These are phyloP conservation scores for Leccinum variicolor DNA, from an alignment of 768 basidiomycete genomes.

Conservation along the genomic window DNA sequence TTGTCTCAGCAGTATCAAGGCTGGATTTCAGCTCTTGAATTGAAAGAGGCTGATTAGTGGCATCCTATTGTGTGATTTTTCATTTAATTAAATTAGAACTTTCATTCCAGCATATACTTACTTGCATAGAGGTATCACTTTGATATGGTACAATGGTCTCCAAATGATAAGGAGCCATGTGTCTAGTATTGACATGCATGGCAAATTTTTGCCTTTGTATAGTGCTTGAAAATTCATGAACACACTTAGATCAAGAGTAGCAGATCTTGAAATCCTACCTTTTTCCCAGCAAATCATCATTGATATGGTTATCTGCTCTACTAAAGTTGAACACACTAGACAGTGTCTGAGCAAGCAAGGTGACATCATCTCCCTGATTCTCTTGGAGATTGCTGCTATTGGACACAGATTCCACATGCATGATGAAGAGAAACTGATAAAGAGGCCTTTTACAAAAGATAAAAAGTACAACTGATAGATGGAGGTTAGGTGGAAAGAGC, in stretches of 20 bases:
- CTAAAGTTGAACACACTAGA: neutral
- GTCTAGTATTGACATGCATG: conserved; percentile 19
- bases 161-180: conserved; percentile 3
- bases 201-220: conserved; percentile 8
- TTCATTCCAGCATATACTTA: neutral
- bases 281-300: conserved; percentile 1
- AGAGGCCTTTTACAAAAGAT: neutral
- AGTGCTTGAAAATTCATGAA: neutral
- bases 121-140: neutral
- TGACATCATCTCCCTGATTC: neutral
- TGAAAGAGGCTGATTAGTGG: neutral
- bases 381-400: neutral
- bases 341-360: neutral
- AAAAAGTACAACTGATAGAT: neutral
- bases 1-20: neutral
- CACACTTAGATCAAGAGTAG: neutral
- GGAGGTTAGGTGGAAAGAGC: neutral
- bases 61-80: neutral
- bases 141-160: neutral
- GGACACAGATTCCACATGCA: conserved; percentile 1
- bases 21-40: neutral
- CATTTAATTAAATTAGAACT: neutral
- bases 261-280: neutral
- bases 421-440: neutral
- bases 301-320: neutral